phyloP scores from a whole-genome alignment of 192 early-diverging fungal genomes.

The Fimicolochytrium jonesii region DNA sequence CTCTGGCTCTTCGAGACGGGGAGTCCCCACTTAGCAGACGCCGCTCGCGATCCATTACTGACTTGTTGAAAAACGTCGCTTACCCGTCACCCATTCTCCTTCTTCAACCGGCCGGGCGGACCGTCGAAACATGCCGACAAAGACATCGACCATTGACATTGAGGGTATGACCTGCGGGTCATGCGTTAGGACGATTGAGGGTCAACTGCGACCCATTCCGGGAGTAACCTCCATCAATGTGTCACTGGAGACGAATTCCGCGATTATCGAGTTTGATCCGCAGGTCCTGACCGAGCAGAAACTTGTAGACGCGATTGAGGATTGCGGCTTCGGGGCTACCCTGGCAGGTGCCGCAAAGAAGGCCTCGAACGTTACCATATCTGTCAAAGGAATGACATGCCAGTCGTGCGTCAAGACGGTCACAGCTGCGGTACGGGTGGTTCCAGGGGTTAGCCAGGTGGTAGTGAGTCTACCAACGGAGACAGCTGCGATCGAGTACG shows the following conservation, averaged over 20 bases:
- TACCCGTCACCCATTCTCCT: too few relatives aligned
- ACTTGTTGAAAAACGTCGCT: too few relatives aligned
- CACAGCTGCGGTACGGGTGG: neutral
- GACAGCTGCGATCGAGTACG: conserved; percentile 8
- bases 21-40: too few relatives aligned
- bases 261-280: neutral
- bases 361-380: too few relatives aligned
- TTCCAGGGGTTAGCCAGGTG: neutral
- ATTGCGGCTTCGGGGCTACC: neutral
- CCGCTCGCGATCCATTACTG: too few relatives aligned
- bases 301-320: neutral
- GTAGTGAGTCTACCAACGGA: conserved; percentile 5
- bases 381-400: conserved; percentile 21
- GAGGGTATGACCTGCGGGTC: conserved; percentile 39
- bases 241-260: neutral
- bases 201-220: conserved; percentile 1
- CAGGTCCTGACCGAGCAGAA: neutral
- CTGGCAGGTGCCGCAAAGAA: too few relatives aligned
- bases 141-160: conserved; percentile 14
- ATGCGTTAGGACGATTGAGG: conserved; percentile 27
- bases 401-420: conserved; percentile 24
- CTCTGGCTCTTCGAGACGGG: too few relatives aligned
- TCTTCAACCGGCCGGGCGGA: too few relatives aligned
- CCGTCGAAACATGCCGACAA: too few relatives aligned
- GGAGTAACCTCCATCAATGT: conserved; percentile 1